phyloP scores from a whole-genome alignment of 1,284 basidiomycete genomes.

The Sparassis latifolia region DNA sequence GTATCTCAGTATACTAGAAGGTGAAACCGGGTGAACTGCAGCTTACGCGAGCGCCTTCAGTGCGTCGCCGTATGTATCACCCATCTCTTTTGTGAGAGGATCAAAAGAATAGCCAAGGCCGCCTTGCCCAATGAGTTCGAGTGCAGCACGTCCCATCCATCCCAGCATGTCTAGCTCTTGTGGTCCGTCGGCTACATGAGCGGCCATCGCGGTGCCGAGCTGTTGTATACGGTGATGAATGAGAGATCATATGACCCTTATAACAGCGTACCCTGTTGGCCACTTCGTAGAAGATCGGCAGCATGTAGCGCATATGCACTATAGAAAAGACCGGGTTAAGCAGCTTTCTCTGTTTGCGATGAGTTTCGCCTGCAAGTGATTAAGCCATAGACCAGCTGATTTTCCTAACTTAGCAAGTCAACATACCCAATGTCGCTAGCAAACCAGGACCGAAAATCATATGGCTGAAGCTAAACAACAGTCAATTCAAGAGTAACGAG shows the following conservation, averaged over 20 bases:
- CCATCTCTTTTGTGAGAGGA: conserved; percentile 17
- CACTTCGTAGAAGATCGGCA: conserved; percentile 10
- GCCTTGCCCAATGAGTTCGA: conserved; percentile 25
- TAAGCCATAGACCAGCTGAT: neutral
- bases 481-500: neutral
- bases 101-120: conserved; percentile 35
- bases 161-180: conserved; percentile 28
- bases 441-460: conserved; percentile 14
- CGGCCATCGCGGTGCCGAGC: conserved; percentile 11
- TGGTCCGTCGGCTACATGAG: conserved; percentile 8
- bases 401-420: neutral
- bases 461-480: conserved; percentile 1
- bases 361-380: conserved; percentile 14
- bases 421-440: conserved; percentile 11
- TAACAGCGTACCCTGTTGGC: neutral
- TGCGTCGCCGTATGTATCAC: conserved; percentile 24
- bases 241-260: neutral
- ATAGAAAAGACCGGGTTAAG: conserved; percentile 21
- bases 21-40: neutral
- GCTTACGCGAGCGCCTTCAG: conserved; percentile 22
- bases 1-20: neutral
- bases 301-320: conserved; percentile 19
- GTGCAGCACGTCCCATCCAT: conserved; percentile 30
- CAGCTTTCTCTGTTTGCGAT: conserved; percentile 20
- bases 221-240: neutral